Percentiles rank a stretch among this genome's conserved stretches.
Conservation (phyloP, 179 eudicot species). For the Camellia oleifera region DNA sequence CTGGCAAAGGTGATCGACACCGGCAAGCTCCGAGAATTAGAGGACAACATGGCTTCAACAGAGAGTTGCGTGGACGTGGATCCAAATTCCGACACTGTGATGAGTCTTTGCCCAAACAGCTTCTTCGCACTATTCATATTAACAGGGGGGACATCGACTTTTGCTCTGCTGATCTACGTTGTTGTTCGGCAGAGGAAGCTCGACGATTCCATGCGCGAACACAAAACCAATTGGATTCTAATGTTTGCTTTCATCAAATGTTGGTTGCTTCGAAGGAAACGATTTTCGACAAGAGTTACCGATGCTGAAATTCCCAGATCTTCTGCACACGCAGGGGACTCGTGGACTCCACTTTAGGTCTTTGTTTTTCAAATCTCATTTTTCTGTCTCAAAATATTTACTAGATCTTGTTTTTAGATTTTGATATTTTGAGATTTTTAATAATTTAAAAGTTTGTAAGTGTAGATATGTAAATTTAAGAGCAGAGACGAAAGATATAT, state of each 20-base stretch:
- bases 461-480: too few species aligned
- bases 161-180: slow-evolving; percentile 16
- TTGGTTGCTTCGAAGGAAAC: slow-evolving; percentile 2
- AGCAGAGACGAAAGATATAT: too few species aligned
- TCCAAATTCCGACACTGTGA: not conserved
- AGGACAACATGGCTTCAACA: not conserved
- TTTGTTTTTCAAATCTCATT: too few species aligned
- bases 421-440: too few species aligned
- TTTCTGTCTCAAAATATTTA: too few species aligned
- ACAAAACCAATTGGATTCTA: not conserved
- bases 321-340: too few species aligned
- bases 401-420: too few species aligned
- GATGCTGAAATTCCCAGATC: too few species aligned
- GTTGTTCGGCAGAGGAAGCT: not conserved
- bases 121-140: slow-evolving; percentile 24
- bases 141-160: slow-evolving; percentile 24
- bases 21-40: not conserved
- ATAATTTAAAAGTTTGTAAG: too few species aligned
- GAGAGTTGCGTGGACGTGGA: slow-evolving; percentile 16
- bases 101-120: slow-evolving; percentile 18
- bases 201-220: not conserved
- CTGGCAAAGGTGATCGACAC: not conserved
- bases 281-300: too few species aligned
- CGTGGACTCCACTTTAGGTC: too few species aligned
- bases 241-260: slow-evolving; percentile 8